Evolutionary conservation across 371 early-diverging fungal genomes (phyloP).

Genomic region (Lichtheimia corymbifera): DNA sequence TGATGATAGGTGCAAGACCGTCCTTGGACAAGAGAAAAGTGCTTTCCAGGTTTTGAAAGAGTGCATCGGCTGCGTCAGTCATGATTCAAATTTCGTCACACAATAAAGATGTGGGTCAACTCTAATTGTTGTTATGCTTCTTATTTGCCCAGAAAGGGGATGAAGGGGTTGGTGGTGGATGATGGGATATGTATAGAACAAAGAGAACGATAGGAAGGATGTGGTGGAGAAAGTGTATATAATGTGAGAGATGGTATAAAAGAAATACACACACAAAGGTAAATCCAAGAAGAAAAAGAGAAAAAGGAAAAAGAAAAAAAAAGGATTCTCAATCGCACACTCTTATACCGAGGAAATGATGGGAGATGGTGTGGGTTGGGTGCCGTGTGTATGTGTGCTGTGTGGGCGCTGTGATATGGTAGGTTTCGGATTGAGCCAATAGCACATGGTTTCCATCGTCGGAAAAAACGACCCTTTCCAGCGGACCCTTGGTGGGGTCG

Average conservation of each 20-base stretch:
- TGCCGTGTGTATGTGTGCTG: not conserved
- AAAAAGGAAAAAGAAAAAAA: not conserved
- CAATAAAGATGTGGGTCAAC: not conserved
- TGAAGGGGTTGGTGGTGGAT: too few species aligned
- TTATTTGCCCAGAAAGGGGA: not conserved
- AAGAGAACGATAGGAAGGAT: too few species aligned
- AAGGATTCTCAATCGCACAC: not conserved
- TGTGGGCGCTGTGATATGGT: not conserved
- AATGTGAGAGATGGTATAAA: too few species aligned
- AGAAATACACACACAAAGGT: too few species aligned
- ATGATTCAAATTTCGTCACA: slow-evolving; percentile 8
- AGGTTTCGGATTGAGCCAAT: slow-evolving; percentile 4
- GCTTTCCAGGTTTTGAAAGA: slow-evolving; percentile 16
- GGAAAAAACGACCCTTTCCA: slow-evolving; percentile 3
- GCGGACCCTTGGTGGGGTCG: slow-evolving; percentile 3
- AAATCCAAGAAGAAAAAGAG: too few species aligned
- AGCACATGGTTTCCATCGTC: not conserved
- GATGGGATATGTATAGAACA: too few species aligned
- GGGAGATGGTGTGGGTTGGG: not conserved
- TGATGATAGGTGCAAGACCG: slow-evolving; percentile 51
- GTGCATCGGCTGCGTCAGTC: slow-evolving; percentile 11
- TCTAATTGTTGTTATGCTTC: not conserved
- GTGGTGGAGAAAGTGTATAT: too few species aligned
- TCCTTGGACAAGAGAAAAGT: slow-evolving; percentile 28
- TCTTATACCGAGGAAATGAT: slow-evolving; percentile 1